A percentile compares a stretch with the other conserved stretches of the same genome.
These are phyloP conservation scores for Pseudocercospora ulei DNA, from an alignment of 2,329 filamentous ascomycete genomes.

Conservation along the genomic window DNA sequence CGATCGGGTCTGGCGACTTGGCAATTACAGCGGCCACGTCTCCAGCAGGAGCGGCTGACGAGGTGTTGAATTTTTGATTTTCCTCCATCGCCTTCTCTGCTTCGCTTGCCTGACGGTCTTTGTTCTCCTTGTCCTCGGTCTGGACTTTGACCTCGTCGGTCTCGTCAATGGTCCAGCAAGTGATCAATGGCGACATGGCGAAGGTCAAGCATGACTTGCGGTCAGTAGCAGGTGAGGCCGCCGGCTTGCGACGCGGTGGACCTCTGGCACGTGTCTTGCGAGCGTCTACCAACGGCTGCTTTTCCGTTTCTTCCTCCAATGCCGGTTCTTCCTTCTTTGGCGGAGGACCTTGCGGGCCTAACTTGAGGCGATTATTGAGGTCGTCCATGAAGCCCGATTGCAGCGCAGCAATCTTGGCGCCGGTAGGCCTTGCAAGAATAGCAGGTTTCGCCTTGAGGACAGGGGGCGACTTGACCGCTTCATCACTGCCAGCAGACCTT, in stretches of 20 bases:
- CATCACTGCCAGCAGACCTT: slow-evolving; percentile 13
- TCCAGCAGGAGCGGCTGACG: slow-evolving; percentile 22
- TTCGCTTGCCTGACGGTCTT: slow-evolving; percentile 13
- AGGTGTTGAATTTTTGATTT: slow-evolving; percentile 26
- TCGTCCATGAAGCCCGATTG: slow-evolving; percentile 90
- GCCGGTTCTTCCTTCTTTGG: slow-evolving; percentile 53
- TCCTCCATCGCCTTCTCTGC: slow-evolving; percentile 25
- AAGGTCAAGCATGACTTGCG: slow-evolving; percentile 41
- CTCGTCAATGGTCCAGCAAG: slow-evolving; percentile 40
- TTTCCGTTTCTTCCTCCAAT: slow-evolving; percentile 54
- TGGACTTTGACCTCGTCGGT: slow-evolving; percentile 35
- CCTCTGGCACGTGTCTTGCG: slow-evolving; percentile 84
- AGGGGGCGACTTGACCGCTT: slow-evolving; percentile 31
- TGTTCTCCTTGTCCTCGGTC: slow-evolving; percentile 17
- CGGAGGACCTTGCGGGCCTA: slow-evolving; percentile 64
- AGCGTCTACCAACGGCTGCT: slow-evolving; percentile 74
- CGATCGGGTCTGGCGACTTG: slow-evolving; percentile 19
- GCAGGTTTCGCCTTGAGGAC: slow-evolving; percentile 65
- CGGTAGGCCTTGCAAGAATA: slow-evolving; percentile 66
- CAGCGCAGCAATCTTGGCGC: slow-evolving; percentile 79
- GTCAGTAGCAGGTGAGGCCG: slow-evolving; percentile 48
- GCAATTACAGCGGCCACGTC: slow-evolving; percentile 18
- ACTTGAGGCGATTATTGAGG: slow-evolving; percentile 74
- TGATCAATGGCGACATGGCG: slow-evolving; percentile 36
- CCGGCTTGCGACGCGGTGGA: slow-evolving; percentile 64